Percentiles rank a stretch among this genome's conserved stretches.
Evolutionary conservation across 2,329 filamentous ascomycete genomes (phyloP).

Genomic region (Botrytis pseudocinerea): DNA sequence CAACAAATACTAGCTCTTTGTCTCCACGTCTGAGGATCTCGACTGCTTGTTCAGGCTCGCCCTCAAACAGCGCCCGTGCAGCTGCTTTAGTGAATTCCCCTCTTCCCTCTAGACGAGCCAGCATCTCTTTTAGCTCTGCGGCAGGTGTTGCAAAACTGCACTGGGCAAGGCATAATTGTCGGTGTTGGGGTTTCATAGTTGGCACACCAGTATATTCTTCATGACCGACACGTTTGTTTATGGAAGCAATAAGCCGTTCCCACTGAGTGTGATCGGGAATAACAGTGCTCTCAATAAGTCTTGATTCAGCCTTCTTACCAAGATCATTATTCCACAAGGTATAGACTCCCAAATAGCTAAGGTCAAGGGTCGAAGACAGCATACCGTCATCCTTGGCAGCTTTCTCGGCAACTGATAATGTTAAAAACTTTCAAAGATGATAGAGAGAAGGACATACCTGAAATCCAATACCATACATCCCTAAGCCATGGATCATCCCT

Average conservation of each 20-base stretch:
- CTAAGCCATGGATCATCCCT: conserved; percentile 73
- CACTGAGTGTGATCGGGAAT: conserved; percentile 52
- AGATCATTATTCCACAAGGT: conserved; percentile 71
- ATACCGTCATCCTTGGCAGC: conserved; percentile 69
- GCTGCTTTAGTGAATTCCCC: conserved; percentile 71
- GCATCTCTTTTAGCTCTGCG: conserved; percentile 47
- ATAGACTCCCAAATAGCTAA: conserved; percentile 74
- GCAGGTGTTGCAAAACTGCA: conserved; percentile 68
- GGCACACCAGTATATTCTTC: conserved; percentile 62
- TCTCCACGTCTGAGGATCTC: conserved; percentile 69
- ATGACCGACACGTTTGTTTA: conserved; percentile 64
- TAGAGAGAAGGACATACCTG: conserved; percentile 50
- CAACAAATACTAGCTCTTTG: conserved; percentile 67
- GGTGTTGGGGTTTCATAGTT: conserved; percentile 67
- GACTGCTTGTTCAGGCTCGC: conserved; percentile 67
- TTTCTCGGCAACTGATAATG: conserved; percentile 56
- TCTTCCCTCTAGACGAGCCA: conserved; percentile 49
- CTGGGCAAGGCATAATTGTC: conserved; percentile 73
- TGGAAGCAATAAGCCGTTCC: conserved; percentile 61
- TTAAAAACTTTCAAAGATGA: conserved; percentile 10
- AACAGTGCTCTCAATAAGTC: conserved; percentile 49
- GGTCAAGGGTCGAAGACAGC: conserved; percentile 65
- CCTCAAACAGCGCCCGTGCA: conserved; percentile 73
- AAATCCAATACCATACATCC: conserved; percentile 76
- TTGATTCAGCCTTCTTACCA: conserved; percentile 53